A percentile compares a stretch with the other conserved stretches of the same genome.
These are phyloP conservation scores for Ceratobasidium sp. DNA, from an alignment of 1,284 basidiomycete species.

Conservation along the genomic window DNA sequence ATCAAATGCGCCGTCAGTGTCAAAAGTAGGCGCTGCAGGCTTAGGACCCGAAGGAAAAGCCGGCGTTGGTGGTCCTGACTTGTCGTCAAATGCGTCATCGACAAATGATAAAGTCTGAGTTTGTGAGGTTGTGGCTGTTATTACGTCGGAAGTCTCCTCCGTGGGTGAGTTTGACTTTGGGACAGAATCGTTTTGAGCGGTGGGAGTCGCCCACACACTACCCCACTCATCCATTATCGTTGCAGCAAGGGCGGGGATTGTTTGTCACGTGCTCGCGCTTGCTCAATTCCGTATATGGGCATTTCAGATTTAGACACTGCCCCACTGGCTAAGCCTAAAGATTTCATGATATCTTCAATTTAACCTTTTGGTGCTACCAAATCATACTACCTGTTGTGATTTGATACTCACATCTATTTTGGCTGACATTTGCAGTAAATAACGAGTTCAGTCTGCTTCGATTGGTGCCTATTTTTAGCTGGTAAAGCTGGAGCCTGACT, in stretches of 20 bases:
- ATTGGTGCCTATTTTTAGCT: no score
- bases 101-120: constrained; percentile 32
- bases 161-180: constrained; percentile 52
- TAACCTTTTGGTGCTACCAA: no score
- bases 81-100: constrained; percentile 47
- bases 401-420: no score
- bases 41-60: constrained; percentile 50
- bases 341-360: no score
- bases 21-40: not conserved
- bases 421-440: no score
- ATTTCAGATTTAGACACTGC: no score
- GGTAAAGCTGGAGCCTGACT: no score
- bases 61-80: constrained; percentile 49
- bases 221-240: constrained; percentile 75
- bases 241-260: constrained; percentile 22
- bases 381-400: no score
- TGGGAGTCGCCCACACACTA: constrained; percentile 74
- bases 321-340: no score
- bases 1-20: constrained; percentile 67
- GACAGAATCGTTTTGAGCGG: constrained; percentile 58
- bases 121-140: constrained; percentile 46
- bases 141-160: constrained; percentile 44
- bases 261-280: constrained; percentile 25
- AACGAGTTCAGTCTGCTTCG: no score
- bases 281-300: no score